Base-by-base conservation (phyloP, 306 rosid species). In the Clitoria ternatea region DNA sequence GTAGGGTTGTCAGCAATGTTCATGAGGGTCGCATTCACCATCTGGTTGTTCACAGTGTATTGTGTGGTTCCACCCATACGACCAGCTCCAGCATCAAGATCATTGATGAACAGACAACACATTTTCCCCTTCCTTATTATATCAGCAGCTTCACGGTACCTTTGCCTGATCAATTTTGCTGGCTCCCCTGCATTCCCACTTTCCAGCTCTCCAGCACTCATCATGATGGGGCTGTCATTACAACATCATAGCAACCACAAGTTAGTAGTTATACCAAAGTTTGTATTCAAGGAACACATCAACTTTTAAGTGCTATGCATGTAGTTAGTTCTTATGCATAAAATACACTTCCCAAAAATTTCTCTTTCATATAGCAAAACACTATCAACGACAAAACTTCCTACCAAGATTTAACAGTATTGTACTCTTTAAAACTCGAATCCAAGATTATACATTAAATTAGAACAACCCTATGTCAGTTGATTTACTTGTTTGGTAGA, bases 161-260 rank as follows among this genome's bases (percentile, higher is more conserved):
- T 86, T 65, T 94, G 99, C 66, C 99, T 81, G 40, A 95, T 86
- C 84, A 95, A 39, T 71, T 95, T 95, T 2, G 99, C 97, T 0
- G 99, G 99, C 87, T 95, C 99, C 53, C 99, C 99, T 0, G 99
- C 97, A 43, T 95, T 95, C 42, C 99, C 97, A 68, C 97, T 95
- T 78, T 95, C 99, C 61, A 95, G 23, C 54, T 95, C 99, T 89
- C 97, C 99, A 1, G 99, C 99, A 77, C 99, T 95, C 99, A 95
- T 91, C 99, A 95, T 91, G 87, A 95, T 95, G 2, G 99, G 99
- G 87, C 97, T 89, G 87, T 5, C 9, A 45, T 66, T 42, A 39
- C 4, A 60, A 22, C 67, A 37, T 55, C 36, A 63, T 2, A 49
- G 27, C 18, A 23, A 27, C 39, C 61, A 26, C 4, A 56, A 48